Conservation (phyloP, 495 filamentous ascomycete species). For the Penicillium arizonense region DNA sequence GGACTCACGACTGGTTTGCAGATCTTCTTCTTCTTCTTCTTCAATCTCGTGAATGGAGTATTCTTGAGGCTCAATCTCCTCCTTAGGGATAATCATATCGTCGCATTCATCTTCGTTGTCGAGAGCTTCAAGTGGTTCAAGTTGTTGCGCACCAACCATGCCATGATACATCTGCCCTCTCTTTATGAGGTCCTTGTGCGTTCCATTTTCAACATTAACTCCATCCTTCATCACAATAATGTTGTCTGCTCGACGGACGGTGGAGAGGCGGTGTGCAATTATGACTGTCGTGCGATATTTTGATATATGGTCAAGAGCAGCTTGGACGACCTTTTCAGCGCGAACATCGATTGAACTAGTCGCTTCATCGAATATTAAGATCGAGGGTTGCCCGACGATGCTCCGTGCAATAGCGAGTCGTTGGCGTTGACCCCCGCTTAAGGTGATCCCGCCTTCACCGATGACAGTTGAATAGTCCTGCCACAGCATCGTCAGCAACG, state of each 20-base stretch:
- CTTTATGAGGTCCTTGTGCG: constrained; percentile 40
- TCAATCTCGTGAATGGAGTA: constrained; percentile 18
- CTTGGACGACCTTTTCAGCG: constrained; percentile 48
- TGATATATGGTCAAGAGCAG: constrained; percentile 40
- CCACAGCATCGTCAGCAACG: too few species aligned
- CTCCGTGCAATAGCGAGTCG: constrained; percentile 70
- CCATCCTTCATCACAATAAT: constrained; percentile 55
- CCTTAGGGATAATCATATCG: constrained; percentile 19
- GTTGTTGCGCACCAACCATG: constrained; percentile 36
- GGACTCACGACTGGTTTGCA: constrained; percentile 3
- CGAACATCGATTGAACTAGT: constrained; percentile 51
- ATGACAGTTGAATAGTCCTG: constrained; percentile 37
- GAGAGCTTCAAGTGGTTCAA: constrained; percentile 12
- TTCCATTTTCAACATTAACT: constrained; percentile 46
- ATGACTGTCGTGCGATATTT: constrained; percentile 39
- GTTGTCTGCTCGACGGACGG: constrained; percentile 49
- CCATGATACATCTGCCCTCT: constrained; percentile 44
- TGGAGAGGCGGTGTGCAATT: constrained; percentile 59
- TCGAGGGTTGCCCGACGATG: constrained; percentile 78
- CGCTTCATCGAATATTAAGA: constrained; percentile 64
- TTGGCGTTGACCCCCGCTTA: constrained; percentile 55
- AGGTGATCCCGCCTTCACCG: constrained; percentile 31
- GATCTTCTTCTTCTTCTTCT: constrained; percentile 46
- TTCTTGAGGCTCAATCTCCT: constrained; percentile 38
- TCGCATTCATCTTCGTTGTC: too few species aligned